Evolutionary conservation across 1,284 basidiomycete species (phyloP).

Genomic region (Ceratobasidium theobromae): DNA sequence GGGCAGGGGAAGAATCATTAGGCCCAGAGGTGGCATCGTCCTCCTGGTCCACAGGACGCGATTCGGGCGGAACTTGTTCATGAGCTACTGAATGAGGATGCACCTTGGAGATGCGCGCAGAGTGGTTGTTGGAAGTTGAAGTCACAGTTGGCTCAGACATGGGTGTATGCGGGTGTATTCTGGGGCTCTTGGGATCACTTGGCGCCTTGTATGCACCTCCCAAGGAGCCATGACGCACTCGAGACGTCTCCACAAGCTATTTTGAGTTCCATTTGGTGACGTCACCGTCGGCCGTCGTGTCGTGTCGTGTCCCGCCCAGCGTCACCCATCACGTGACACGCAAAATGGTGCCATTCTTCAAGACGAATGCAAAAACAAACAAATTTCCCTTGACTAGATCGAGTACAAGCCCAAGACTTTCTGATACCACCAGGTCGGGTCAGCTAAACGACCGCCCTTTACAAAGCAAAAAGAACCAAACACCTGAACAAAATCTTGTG

Average conservation of each 20-base stretch:
- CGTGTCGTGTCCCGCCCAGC: no score
- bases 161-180: not conserved
- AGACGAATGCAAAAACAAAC: no score
- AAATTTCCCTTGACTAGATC: no score
- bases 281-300: no score
- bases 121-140: not conserved
- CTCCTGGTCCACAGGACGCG: not conserved
- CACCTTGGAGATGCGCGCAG: no score
- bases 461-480: no score
- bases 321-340: no score
- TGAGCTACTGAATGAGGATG: conserved; percentile 15
- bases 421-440: no score
- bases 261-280: conserved; percentile 2
- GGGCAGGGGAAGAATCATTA: conserved; percentile 1
- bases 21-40: not conserved
- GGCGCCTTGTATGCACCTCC: not conserved
- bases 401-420: no score
- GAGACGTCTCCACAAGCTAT: not conserved
- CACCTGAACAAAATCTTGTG: no score
- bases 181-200: not conserved
- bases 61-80: conserved; percentile 7
- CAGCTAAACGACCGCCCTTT: no score
- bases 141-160: conserved; percentile 12
- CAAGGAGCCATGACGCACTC: conserved; percentile 5
- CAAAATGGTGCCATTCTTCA: no score